Evolutionary conservation across 192 early-diverging fungal species (phyloP), one percentile per base, ranked within the genome.

Genomic region (Backusella tarrabulga): DNA sequence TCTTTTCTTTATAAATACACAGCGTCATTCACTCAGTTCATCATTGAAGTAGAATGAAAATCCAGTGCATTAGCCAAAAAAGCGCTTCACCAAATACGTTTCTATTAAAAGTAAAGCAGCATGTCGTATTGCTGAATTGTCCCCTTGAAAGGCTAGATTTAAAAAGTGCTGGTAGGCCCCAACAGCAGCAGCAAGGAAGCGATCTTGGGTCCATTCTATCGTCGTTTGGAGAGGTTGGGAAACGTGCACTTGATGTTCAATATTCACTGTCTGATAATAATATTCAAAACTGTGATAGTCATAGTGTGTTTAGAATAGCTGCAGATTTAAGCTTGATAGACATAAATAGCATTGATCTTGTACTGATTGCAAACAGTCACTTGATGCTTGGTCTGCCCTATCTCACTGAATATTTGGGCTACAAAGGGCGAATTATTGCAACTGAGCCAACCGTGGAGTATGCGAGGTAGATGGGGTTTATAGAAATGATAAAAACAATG

Each of bases 371-470:
- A 52, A 92, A 94, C 83, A 88, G 88, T 77, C 89, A 91, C 70
- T 88, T 93, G 69, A 91, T 93, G 85, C 81, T 91, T 26, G 90
- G 91, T 60, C 83, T 97, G 34, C 95, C 95, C 19, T 97, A 88
- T 77, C 81, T 95, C 35, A 96, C 93, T 1, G 94, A 96, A 52
- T 95, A 92, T 84, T 88, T 91, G 1, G 90, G 87, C 26, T 97
- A 95, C 79, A 84, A 88, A 26, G 94, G 94, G 3, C 87, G 85
- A 6, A 89, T 97, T 4, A 91, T 90, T 83, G 93, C 92, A 2
- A 95, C 94, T 0, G 95, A 95, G 80, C 93, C 94, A 0, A 91
- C 93, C 1, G 88, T 94, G 80, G 89, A 88, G 41, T 94, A 93
- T 85, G 93, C 91, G 76, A 74, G 90, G 90, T 92, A 68, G 34